Evolutionary conservation across 2,329 filamentous ascomycete species (phyloP).

Genomic region (Cladophialophora bantiana): DNA sequence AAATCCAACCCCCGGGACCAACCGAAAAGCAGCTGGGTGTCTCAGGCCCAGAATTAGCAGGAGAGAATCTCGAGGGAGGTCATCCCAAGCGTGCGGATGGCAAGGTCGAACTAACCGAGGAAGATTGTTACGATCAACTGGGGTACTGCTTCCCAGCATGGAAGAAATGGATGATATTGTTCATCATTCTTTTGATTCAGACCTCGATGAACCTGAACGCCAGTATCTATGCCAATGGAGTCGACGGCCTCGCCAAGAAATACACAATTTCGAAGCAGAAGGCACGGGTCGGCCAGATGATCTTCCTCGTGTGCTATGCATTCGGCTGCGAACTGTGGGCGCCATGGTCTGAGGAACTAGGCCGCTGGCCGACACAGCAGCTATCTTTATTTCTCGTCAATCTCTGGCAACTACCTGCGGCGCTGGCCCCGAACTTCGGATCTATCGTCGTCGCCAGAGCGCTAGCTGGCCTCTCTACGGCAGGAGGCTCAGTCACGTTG

Average conservation of each 20-base stretch:
- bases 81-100: conserved; percentile 40
- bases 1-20: background rate
- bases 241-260: conserved; percentile 67
- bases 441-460: conserved; percentile 72
- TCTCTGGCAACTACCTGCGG: conserved; percentile 75
- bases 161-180: conserved; percentile 45
- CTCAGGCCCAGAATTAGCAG: conserved; percentile 32
- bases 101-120: conserved; percentile 54
- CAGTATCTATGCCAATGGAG: conserved; percentile 72
- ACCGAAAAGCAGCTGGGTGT: conserved; percentile 24
- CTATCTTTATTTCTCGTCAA: conserved; percentile 76
- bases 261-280: conserved; percentile 72
- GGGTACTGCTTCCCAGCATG: conserved; percentile 62
- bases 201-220: conserved; percentile 81
- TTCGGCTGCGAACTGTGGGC: conserved; percentile 89
- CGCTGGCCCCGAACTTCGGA: conserved; percentile 73
- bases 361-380: conserved; percentile 77
- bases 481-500: conserved; percentile 69
- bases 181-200: conserved; percentile 72
- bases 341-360: conserved; percentile 83
- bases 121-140: conserved; percentile 69
- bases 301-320: conserved; percentile 79
- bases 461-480: conserved; percentile 68
- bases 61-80: conserved; percentile 26
- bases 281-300: conserved; percentile 74